These are phyloP conservation scores for Acanthamoeba pearcei DNA, from an alignment of 208 protist genomes.

Conservation along the genomic window DNA sequence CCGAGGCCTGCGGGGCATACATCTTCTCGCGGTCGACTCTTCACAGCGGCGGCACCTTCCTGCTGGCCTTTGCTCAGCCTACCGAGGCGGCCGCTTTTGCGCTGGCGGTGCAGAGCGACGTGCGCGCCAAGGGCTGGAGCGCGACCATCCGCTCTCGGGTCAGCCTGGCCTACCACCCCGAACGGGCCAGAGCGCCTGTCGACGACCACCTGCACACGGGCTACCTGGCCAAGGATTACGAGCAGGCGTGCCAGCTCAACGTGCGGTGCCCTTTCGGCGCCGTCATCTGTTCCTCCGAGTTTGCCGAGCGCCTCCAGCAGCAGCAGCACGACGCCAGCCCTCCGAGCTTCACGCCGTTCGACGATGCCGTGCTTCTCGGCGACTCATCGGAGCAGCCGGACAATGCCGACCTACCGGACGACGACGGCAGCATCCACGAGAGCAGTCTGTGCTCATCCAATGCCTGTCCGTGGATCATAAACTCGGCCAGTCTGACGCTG, in stretches of 20 bases:
- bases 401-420: background rate
- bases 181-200: background rate
- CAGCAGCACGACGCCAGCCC: background rate
- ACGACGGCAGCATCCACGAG: background rate
- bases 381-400: background rate
- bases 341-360: background rate
- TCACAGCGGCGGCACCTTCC: background rate
- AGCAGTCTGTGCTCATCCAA: background rate
- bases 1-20: background rate
- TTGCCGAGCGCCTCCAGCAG: too few relatives aligned
- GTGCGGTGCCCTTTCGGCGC: background rate
- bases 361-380: background rate
- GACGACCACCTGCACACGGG: background rate
- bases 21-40: background rate
- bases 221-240: background rate
- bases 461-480: background rate
- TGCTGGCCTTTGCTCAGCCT: background rate
- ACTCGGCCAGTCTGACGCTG: background rate
- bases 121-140: background rate
- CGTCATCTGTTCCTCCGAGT: background rate
- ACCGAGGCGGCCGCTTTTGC: background rate
- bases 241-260: background rate
- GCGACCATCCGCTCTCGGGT: background rate
- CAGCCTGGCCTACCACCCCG: too few relatives aligned
- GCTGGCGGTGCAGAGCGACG: background rate